Conservation (phyloP, 2,329 filamentous ascomycete species). For the Xylariaceae sp. region DNA sequence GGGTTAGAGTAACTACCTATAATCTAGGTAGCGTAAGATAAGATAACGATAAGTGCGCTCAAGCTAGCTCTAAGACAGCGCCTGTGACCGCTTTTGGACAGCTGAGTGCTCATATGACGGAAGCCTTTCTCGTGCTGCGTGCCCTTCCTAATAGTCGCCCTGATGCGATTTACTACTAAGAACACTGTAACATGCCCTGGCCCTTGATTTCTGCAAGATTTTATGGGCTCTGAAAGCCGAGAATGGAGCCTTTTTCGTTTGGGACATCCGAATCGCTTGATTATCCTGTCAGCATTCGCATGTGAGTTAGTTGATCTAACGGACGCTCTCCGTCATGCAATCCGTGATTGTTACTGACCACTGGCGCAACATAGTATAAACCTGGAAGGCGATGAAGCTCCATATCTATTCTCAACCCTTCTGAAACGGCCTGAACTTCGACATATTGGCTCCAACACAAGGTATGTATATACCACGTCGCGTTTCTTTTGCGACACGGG, state of each 20-base stretch:
- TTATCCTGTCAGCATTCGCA: conserved; percentile 71
- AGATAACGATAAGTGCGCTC: too few relatives aligned
- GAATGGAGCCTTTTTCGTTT: conserved; percentile 96
- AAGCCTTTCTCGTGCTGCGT: too few relatives aligned
- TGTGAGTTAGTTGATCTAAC: conserved; percentile 51
- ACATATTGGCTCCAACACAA: conserved; percentile 85
- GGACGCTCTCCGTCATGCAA: not conserved
- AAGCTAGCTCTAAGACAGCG: too few relatives aligned
- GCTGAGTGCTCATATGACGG: too few relatives aligned
- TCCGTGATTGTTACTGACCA: conserved; percentile 9
- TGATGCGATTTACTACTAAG: not conserved
- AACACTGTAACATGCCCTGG: conserved; percentile 6
- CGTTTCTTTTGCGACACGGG: not conserved
- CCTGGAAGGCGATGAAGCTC: conserved; percentile 76
- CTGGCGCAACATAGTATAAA: conserved; percentile 48
- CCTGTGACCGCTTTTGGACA: too few relatives aligned
- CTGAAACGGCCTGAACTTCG: conserved; percentile 79
- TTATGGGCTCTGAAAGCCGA: conserved; percentile 10
- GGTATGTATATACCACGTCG: conserved; percentile 49
- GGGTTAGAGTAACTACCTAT: too few relatives aligned
- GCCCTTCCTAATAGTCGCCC: not conserved
- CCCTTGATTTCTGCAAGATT: conserved; percentile 8
- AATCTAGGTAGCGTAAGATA: too few relatives aligned
- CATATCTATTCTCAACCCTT: conserved; percentile 77
- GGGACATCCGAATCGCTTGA: conserved; percentile 85